phyloP scores from a whole-genome alignment of 2,329 filamentous ascomycete genomes.

The Pseudomassariella vexata region DNA sequence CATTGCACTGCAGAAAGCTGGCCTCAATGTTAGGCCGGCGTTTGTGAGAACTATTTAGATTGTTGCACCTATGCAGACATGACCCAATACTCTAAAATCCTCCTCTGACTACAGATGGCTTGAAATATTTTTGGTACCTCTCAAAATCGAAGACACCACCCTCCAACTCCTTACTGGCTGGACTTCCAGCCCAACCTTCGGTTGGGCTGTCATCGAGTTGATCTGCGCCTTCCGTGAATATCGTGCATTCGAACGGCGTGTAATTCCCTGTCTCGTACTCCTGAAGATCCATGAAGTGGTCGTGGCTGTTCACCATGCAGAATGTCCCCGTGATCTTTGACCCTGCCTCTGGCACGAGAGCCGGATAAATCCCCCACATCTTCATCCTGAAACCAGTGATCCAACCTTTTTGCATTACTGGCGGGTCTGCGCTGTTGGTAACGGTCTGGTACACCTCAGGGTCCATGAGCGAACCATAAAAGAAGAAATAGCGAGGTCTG shows the following conservation, averaged over 20 bases:
- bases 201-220: background rate
- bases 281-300: too few relatives aligned
- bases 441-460: background rate
- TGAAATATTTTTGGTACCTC: constrained; percentile 1
- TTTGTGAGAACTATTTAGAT: too few relatives aligned
- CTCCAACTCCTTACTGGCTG: background rate
- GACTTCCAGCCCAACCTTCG: background rate
- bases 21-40: too few relatives aligned
- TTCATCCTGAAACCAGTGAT: background rate
- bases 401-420: background rate
- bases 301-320: too few relatives aligned
- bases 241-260: too few relatives aligned
- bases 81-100: too few relatives aligned
- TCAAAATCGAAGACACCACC: constrained; percentile 1
- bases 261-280: too few relatives aligned
- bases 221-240: too few relatives aligned
- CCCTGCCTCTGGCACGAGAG: background rate
- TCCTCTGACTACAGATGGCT: background rate
- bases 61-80: too few relatives aligned
- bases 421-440: background rate
- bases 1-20: too few relatives aligned
- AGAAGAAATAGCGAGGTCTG: background rate
- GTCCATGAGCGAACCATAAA: background rate
- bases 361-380: background rate
- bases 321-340: too few relatives aligned